Conservation (phyloP, 805 yeast genomes). For the Saccharomyces mikatae region DNA sequence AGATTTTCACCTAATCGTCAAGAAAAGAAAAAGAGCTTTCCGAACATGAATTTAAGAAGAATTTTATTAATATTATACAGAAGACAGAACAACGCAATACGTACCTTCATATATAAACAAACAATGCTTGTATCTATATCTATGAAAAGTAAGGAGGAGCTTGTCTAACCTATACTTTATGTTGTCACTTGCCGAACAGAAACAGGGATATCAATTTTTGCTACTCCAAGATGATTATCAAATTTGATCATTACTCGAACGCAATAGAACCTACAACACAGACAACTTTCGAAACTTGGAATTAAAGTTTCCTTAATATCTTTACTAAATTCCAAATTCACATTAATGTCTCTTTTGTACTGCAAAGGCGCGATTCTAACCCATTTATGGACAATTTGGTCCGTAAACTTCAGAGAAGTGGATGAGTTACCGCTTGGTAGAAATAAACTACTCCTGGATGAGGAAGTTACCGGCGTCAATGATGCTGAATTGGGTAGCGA, state of each 20-base stretch:
- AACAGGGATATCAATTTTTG: conserved; percentile 11
- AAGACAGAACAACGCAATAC: neutral
- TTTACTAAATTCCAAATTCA: conserved; percentile 12
- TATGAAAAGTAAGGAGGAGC: neutral
- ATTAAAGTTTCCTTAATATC: conserved; percentile 35
- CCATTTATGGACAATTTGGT: conserved; percentile 12
- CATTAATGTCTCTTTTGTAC: conserved; percentile 1
- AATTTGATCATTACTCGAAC: conserved; percentile 35
- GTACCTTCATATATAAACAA: neutral
- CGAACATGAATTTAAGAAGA: neutral
- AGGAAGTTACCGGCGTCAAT: neutral
- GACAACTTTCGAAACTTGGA: conserved; percentile 42
- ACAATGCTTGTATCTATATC: neutral
- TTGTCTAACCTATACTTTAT: neutral
- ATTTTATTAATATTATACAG: neutral
- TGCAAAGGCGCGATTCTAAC: neutral
- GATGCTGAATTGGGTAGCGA: conserved; percentile 1
- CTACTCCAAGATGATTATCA: conserved; percentile 9
- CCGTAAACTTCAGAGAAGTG: conserved; percentile 14
- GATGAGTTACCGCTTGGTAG: conserved; percentile 3
- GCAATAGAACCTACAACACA: conserved; percentile 40
- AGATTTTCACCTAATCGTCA: neutral
- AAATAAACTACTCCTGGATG: neutral
- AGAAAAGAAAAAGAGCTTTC: neutral
- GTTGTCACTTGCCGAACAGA: conserved; percentile 2